These are phyloP conservation scores for Diplosphaera chodatii DNA, from an alignment of 139 green algal genomes.

Conservation along the genomic window DNA sequence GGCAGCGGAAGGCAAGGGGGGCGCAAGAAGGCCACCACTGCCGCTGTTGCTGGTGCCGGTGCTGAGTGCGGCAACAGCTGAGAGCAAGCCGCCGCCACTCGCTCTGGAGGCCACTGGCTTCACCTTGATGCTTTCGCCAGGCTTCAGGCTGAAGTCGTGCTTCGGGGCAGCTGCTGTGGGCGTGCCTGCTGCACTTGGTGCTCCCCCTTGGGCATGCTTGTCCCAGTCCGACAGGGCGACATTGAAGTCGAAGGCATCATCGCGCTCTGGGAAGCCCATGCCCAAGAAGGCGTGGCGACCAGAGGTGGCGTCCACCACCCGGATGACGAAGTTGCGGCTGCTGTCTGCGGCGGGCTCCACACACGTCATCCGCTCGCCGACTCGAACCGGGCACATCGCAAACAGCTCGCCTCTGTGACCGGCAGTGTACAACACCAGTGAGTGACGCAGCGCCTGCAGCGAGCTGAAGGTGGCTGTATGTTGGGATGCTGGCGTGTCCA, in stretches of 20 bases:
- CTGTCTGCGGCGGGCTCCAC: conserved; percentile 63
- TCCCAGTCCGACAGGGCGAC: conserved; percentile 60
- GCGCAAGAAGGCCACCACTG: too few species aligned
- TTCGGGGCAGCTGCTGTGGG: conserved; percentile 8
- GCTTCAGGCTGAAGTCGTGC: conserved; percentile 59
- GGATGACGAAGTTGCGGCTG: conserved; percentile 69
- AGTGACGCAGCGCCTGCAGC: too few species aligned
- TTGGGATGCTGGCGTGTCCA: too few species aligned
- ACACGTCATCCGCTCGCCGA: conserved; percentile 33
- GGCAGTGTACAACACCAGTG: too few species aligned
- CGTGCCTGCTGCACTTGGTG: conserved; percentile 2
- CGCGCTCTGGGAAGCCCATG: conserved; percentile 64
- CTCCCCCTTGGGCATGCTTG: conserved; percentile 33
- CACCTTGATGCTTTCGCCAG: conserved; percentile 63
- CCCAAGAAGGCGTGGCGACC: conserved; percentile 70
- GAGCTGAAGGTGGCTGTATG: too few species aligned
- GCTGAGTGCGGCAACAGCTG: conserved; percentile 4
- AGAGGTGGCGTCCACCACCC: conserved; percentile 56
- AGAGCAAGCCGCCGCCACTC: conserved; percentile 21
- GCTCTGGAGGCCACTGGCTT: conserved; percentile 12
- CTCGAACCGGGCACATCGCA: conserved; percentile 52
- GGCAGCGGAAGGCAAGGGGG: neutral
- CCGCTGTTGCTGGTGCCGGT: neutral
- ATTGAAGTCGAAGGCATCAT: conserved; percentile 81
- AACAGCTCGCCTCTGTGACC: conserved; percentile 62